These are phyloP conservation scores for Pseudohyphozyma bogoriensis DNA, from an alignment of 768 basidiomycete species.

Conservation along the genomic window DNA sequence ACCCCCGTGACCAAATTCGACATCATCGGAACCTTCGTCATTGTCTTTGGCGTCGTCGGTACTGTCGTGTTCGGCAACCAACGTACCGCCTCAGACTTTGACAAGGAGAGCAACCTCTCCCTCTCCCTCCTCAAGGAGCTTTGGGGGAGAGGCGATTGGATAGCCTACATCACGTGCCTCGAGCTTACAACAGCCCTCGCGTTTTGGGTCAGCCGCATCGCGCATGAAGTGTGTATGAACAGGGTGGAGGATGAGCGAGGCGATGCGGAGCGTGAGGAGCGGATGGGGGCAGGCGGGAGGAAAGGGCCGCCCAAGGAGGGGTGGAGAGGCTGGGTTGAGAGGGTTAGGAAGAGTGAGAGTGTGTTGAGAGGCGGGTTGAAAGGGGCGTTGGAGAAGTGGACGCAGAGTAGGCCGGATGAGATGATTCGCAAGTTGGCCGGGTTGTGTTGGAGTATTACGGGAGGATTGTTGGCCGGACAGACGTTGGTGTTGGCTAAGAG, in stretches of 20 bases:
- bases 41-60: slow-evolving; percentile 73
- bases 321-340: slow-evolving; percentile 49
- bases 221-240: slow-evolving; percentile 41
- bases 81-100: slow-evolving; percentile 64
- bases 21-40: slow-evolving; percentile 76
- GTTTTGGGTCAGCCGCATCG: slow-evolving; percentile 14
- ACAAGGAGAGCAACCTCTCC: slow-evolving; percentile 57
- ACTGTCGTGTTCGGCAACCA: slow-evolving; percentile 37
- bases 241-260: slow-evolving; percentile 34
- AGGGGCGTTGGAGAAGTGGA: slow-evolving; percentile 12
- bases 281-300: slow-evolving; percentile 39
- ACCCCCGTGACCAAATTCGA: slow-evolving; percentile 74
- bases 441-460: slow-evolving; percentile 86
- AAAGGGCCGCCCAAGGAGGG: slow-evolving; percentile 48
- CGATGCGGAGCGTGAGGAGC: slow-evolving; percentile 6
- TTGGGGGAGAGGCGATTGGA: slow-evolving; percentile 81
- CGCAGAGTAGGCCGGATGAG: slow-evolving; percentile 46
- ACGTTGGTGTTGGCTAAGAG: slow-evolving; percentile 77
- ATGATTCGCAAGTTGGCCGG: slow-evolving; percentile 82
- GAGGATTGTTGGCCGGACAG: slow-evolving; percentile 79
- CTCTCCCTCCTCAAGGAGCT: slow-evolving; percentile 65
- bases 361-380: slow-evolving; percentile 7
- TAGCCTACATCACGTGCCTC: slow-evolving; percentile 80
- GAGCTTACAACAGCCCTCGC: slow-evolving; percentile 50
- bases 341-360: slow-evolving; percentile 1